Percentiles rank a stretch among this genome's conserved stretches.
Conservation (phyloP, 176 grass and related monocot species). For the Oryza brachyantha region DNA sequence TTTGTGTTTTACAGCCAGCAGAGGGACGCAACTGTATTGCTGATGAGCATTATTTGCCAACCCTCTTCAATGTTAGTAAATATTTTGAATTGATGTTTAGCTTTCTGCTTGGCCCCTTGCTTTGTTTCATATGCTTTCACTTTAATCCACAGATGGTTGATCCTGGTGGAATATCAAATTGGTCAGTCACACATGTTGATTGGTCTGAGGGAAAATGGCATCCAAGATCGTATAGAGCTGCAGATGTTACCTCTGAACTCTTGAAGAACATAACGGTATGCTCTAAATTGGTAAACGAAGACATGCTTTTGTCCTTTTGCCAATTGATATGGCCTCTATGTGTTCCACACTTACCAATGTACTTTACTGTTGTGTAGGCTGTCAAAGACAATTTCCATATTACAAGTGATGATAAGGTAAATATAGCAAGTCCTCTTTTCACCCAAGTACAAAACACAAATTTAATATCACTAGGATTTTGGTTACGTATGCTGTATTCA, state of each 20-base stretch:
- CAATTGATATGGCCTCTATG: slow-evolving; percentile 2
- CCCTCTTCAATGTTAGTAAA: slow-evolving; percentile 80
- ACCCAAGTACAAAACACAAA: slow-evolving; percentile 15
- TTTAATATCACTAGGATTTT: slow-evolving; percentile 3
- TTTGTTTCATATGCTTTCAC: slow-evolving; percentile 26
- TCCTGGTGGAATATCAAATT: slow-evolving; percentile 92
- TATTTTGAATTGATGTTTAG: slow-evolving; percentile 25
- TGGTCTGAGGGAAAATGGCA: slow-evolving; percentile 99
- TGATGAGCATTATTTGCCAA: slow-evolving; percentile 99
- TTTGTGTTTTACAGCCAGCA: slow-evolving; percentile 74
- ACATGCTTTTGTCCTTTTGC: neutral
- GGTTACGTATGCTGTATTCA: neutral
- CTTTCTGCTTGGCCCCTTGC: neutral
- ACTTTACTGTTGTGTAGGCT: slow-evolving; percentile 53
- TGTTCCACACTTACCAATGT: slow-evolving; percentile 23
- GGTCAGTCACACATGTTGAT: slow-evolving; percentile 96
- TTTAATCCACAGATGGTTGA: slow-evolving; percentile 71
- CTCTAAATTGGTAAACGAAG: slow-evolving; percentile 15
- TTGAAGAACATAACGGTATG: slow-evolving; percentile 88
- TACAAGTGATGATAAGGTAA: slow-evolving; percentile 88
- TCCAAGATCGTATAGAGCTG: slow-evolving; percentile 86
- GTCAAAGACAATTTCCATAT: slow-evolving; percentile 61
- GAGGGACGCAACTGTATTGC: slow-evolving; percentile 94
- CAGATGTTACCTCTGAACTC: slow-evolving; percentile 71
- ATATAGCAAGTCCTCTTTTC: slow-evolving; percentile 2